These are phyloP conservation scores for Camillea tinctor DNA, from an alignment of 2,329 filamentous ascomycete species.

Conservation along the genomic window DNA sequence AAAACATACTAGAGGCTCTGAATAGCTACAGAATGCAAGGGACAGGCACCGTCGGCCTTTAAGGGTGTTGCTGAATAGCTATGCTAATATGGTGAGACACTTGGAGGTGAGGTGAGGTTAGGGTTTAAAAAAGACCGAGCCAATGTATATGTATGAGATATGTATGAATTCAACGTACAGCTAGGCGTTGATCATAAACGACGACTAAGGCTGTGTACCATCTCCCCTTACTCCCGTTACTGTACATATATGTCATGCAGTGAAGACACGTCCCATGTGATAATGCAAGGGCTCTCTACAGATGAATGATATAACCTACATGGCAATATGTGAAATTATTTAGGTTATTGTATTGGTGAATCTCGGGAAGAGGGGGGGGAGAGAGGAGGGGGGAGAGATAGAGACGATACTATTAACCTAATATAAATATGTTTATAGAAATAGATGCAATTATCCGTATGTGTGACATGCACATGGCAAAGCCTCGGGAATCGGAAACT, in stretches of 20 bases:
- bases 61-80: not conserved
- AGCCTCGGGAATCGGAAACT: not conserved
- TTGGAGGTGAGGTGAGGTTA: not conserved
- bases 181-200: not conserved
- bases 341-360: too few species aligned
- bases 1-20: not conserved
- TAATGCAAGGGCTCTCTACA: not conserved
- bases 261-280: not conserved
- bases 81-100: not conserved
- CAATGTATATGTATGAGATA: slow-evolving; percentile 9
- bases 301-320: too few species aligned
- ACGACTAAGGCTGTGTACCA: not conserved
- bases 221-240: slow-evolving; percentile 1
- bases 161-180: not conserved
- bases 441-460: too few species aligned
- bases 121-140: slow-evolving; percentile 7
- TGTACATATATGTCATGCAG: not conserved
- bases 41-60: not conserved
- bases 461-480: too few species aligned
- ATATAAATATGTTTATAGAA: too few species aligned
- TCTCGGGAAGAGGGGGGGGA: too few species aligned
- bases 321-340: too few species aligned
- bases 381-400: too few species aligned
- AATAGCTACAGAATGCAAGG: not conserved
- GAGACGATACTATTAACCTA: too few species aligned